Conservation (phyloP, 345 rosid species). For the Brassica cretica region DNA sequence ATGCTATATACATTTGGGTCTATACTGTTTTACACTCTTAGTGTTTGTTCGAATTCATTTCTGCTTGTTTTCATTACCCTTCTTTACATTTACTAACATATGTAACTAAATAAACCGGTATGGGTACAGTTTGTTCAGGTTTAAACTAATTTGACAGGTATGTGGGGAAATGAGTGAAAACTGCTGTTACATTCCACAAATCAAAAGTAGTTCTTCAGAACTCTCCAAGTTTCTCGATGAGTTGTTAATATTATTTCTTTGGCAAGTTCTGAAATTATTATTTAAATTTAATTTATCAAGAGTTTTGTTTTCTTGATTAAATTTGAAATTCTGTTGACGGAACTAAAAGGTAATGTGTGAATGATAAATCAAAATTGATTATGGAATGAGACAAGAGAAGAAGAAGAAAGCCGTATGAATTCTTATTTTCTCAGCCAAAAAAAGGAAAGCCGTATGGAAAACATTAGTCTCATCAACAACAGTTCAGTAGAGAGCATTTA, state of each 20-base stretch:
- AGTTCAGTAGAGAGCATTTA: constrained; percentile 35
- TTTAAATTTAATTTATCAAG: neutral
- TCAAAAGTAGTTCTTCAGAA: neutral
- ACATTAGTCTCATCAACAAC: constrained; percentile 19
- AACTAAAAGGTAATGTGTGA: constrained; percentile 15
- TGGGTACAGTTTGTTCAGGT: neutral
- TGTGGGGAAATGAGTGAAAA: neutral
- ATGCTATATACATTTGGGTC: neutral
- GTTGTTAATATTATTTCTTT: neutral
- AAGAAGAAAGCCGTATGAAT: constrained; percentile 13
- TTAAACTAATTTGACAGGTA: neutral
- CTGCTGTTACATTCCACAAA: neutral
- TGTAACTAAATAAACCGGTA: neutral
- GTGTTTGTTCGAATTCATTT: neutral
- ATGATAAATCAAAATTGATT: constrained; percentile 5
- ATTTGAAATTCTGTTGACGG: neutral
- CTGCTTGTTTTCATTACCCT: neutral
- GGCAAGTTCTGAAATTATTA: neutral
- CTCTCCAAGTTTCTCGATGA: constrained; percentile 21
- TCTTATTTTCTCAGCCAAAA: neutral
- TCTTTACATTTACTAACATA: neutral
- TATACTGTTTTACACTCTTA: neutral
- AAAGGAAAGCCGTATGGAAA: constrained; percentile 13
- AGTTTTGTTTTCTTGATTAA: neutral
- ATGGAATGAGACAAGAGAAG: constrained; percentile 34